These are phyloP conservation scores for Termitomyces bulborhizus DNA, from an alignment of 768 basidiomycete species.

Conservation along the genomic window DNA sequence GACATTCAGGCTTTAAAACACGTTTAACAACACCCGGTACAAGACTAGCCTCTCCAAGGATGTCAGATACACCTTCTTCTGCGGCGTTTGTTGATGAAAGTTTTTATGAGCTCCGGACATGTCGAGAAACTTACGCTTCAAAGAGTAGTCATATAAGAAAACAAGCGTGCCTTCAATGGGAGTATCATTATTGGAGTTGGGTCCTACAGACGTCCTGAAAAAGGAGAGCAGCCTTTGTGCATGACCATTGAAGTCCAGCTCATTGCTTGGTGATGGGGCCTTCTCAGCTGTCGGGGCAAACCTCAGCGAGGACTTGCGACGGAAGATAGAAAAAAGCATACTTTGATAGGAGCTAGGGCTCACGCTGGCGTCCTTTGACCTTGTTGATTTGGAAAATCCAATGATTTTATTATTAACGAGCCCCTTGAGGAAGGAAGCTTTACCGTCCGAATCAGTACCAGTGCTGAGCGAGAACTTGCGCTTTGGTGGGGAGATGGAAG, in stretches of 20 bases:
- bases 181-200: background rate
- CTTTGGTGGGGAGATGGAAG: background rate
- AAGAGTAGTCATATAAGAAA: constrained; percentile 12
- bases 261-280: background rate
- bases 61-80: constrained; percentile 12
- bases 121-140: constrained; percentile 3
- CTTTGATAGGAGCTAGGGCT: constrained; percentile 2
- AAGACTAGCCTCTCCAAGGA: constrained; percentile 6
- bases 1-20: constrained; percentile 1
- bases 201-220: background rate
- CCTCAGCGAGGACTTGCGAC: background rate
- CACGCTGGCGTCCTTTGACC: constrained; percentile 1
- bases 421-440: constrained; percentile 9
- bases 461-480: constrained; percentile 8
- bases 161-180: constrained; percentile 7
- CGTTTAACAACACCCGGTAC: constrained; percentile 4
- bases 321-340: constrained; percentile 4
- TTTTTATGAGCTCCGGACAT: background rate
- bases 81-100: background rate
- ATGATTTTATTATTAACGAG: constrained; percentile 5
- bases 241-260: constrained; percentile 2
- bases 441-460: background rate
- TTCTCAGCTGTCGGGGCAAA: constrained; percentile 1
- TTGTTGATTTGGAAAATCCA: constrained; percentile 5
- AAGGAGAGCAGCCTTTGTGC: constrained; percentile 8